Base-by-base conservation (phyloP, 305 asterid genomes). In the Petunia hybrid region DNA sequence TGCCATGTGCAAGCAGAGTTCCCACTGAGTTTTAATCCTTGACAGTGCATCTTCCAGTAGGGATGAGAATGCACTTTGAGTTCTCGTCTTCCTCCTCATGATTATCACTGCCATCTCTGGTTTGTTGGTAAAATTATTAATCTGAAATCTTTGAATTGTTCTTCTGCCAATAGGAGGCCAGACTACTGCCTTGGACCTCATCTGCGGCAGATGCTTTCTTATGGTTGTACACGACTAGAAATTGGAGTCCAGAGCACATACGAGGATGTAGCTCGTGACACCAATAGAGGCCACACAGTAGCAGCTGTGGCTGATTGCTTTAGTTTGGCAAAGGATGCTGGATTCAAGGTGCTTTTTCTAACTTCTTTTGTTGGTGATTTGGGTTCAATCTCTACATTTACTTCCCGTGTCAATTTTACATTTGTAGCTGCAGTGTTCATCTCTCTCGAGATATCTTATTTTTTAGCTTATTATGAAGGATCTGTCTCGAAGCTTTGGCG, bases 261-360 rank as follows among this genome's bases (percentile, higher is more conserved):
- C 80, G 99, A 96, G 89, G 98, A 96, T 89, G 99, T 96, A 76
- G 99, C 99, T 66, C 95, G 97, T 83, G 99, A 96, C 87, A 92
- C 98, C 56, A 96, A 96, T 86, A 85, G 99, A 82, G 99, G 99
- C 75, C 99, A 96, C 88, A 92, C 98, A 4, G 99, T 96, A 83
- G 97, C 97, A 80, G 98, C 99, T 81, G 98, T 96, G 83, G 98
- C 98, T 85, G 99, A 96, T 89, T 96, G 99, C 91, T 96, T 96
- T 90, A 92, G 94, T 86, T 87, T 96, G 88, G 97, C 99, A 67
- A 96, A 96, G 90, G 99, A 96, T 91, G 99, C 98, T 82, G 98
- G 99, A 80, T 96, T 96, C 82, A 96, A 96, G 97, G 99, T 93
- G 63, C 77, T 80, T 80, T 51, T 71, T 79, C 64, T 64, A 14